Evolutionary conservation across 2,329 filamentous ascomycete genomes (phyloP), one percentile per base, ranked within the genome.

Genomic region (Apiospora rasikravindrae): DNA sequence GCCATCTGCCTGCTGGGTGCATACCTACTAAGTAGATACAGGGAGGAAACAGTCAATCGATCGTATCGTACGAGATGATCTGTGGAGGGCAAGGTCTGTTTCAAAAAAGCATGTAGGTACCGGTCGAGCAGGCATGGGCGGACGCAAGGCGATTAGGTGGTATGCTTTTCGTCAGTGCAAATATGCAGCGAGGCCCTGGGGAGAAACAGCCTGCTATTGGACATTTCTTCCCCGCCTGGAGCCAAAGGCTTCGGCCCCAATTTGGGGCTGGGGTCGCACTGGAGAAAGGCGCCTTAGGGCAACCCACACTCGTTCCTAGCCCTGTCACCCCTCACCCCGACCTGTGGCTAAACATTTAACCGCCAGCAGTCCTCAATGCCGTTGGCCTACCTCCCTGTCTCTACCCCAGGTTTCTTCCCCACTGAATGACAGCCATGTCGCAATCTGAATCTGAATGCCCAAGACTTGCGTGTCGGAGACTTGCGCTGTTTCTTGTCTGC

Each of bases 401-500:
- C 26, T 51, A 61, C 67, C 67, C 70, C 64, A 61, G 70, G 61
- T 71, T 71, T 64, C 57, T 71, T 69, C 70, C 47, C 70, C 70
- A 69, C 70, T 44, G 40, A n/a, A 47, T 29, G 68, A 57, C 45
- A 53, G 26, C 44, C 44, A 45, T 49, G 44, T 33, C 67, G 44
- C 67, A 69, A 19, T 49, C 44, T 69, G 47, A 37, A 49, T 69
- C 67, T 45, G 37, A 64, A 40, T 64, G 57, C 33, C 57, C 57
- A 4, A 64, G 57, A 64, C 57, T 24, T 64, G 57, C 33, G 57
- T 64, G 57, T 64, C 33, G 11, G 57, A 24, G 33, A n/a, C 19
- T 40, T 40, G 57, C 57, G 57, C 33, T 64, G 57, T 64, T 64
- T 64, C 57, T 64, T 40, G 53, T 37, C 57, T 13, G 10, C 5